A percentile compares a stretch with the other conserved stretches of the same genome.
Evolutionary conservation across 2,329 filamentous ascomycete species (phyloP).

Genomic region (Epichloe amarillans): DNA sequence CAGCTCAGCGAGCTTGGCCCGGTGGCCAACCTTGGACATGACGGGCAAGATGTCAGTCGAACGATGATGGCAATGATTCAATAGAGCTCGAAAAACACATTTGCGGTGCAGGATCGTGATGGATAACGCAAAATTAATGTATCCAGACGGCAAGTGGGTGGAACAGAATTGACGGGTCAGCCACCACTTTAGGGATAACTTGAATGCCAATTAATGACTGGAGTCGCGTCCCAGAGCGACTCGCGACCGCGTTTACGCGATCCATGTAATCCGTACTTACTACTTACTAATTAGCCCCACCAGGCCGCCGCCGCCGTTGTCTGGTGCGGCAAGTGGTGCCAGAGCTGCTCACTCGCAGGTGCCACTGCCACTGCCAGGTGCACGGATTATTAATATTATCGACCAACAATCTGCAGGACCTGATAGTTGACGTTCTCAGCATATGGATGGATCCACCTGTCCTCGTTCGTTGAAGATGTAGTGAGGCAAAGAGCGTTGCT

Average conservation of each 20-base stretch:
- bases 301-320: no score
- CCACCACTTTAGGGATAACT: background rate
- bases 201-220: background rate
- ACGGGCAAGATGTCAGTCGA: conserved; percentile 6
- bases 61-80: conserved; percentile 8
- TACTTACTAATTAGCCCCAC: no score
- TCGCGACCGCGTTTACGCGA: conserved; percentile 2
- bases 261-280: background rate
- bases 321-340: no score
- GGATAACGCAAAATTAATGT: background rate
- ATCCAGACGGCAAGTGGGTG: background rate
- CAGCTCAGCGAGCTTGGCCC: conserved; percentile 60
- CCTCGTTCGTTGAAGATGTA: background rate
- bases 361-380: no score
- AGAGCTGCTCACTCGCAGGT: no score
- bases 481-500: no score
- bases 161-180: background rate
- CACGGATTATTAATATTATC: no score
- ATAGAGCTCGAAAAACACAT: background rate
- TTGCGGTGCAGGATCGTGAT: background rate
- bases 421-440: no score
- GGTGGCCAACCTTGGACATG: conserved; percentile 25
- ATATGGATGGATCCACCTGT: no score
- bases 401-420: no score
- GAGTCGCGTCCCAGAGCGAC: conserved; percentile 2